These are phyloP conservation scores for Sanguinoderma infundibulare DNA, from an alignment of 1,284 basidiomycete species.

Conservation along the genomic window DNA sequence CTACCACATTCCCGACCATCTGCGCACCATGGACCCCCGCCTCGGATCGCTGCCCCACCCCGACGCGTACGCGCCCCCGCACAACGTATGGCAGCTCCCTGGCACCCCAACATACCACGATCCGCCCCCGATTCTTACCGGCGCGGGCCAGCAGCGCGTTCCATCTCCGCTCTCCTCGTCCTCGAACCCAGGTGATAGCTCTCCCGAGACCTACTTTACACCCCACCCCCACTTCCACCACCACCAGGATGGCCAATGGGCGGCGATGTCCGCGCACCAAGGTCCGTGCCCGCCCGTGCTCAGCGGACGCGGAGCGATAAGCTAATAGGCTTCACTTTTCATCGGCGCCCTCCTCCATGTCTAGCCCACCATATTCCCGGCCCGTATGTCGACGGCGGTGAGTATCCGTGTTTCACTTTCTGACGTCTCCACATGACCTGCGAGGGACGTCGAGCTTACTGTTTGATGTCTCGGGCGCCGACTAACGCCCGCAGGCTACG, in stretches of 20 bases:
- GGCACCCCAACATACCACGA: slow-evolving; percentile 18
- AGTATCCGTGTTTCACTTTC: slow-evolving; percentile 10
- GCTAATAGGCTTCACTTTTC: slow-evolving; percentile 7
- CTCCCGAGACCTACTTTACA: slow-evolving; percentile 22
- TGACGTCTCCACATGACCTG: not conserved
- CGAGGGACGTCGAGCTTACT: not conserved
- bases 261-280: slow-evolving; percentile 11
- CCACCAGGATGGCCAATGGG: slow-evolving; percentile 17
- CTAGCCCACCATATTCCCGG: slow-evolving; percentile 17
- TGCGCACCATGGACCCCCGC: slow-evolving; percentile 14
- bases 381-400: slow-evolving; percentile 20
- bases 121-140: slow-evolving; percentile 7
- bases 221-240: slow-evolving; percentile 4
- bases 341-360: not conserved
- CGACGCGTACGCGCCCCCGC: slow-evolving; percentile 16
- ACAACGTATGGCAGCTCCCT: slow-evolving; percentile 14
- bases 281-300: slow-evolving; percentile 5
- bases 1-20: slow-evolving; percentile 19
- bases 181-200: slow-evolving; percentile 17
- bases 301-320: not conserved
- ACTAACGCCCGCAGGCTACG: slow-evolving; percentile 12
- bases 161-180: slow-evolving; percentile 25
- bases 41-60: slow-evolving; percentile 16
- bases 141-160: slow-evolving; percentile 17
- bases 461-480: not conserved